Evolutionary conservation across 2,329 filamentous ascomycete genomes (phyloP).

Genomic region (Venturia pyrina): DNA sequence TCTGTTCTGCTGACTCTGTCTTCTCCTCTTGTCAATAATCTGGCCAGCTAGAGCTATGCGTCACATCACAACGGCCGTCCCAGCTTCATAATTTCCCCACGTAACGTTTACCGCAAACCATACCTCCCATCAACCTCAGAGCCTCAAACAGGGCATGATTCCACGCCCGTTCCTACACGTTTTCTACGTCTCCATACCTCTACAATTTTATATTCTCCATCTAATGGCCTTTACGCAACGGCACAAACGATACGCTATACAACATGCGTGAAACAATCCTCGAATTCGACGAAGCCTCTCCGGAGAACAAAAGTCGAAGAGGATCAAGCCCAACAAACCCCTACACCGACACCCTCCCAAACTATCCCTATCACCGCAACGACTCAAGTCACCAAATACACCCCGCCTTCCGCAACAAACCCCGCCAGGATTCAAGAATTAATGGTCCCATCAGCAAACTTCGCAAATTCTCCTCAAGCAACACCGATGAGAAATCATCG

Average conservation of each 20-base stretch:
- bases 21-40: background rate
- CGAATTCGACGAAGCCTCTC: background rate
- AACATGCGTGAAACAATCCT: background rate
- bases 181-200: background rate
- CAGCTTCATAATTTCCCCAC: background rate
- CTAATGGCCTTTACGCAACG: background rate
- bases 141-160: background rate
- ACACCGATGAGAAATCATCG: background rate
- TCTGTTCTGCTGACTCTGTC: background rate
- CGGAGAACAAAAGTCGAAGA: background rate
- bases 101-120: background rate
- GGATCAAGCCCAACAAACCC: background rate
- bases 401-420: background rate
- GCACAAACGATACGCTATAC: background rate
- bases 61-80: background rate
- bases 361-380: background rate
- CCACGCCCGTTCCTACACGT: background rate
- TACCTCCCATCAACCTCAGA: background rate
- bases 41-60: background rate
- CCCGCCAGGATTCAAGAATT: background rate
- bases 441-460: background rate
- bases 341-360: background rate
- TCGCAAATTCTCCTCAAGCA: background rate
- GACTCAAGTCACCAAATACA: background rate
- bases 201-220: background rate